A percentile compares a stretch with the other conserved stretches of the same genome.
Conservation (phyloP, 2,329 filamentous ascomycete genomes). For the Scedosporium boydii region DNA sequence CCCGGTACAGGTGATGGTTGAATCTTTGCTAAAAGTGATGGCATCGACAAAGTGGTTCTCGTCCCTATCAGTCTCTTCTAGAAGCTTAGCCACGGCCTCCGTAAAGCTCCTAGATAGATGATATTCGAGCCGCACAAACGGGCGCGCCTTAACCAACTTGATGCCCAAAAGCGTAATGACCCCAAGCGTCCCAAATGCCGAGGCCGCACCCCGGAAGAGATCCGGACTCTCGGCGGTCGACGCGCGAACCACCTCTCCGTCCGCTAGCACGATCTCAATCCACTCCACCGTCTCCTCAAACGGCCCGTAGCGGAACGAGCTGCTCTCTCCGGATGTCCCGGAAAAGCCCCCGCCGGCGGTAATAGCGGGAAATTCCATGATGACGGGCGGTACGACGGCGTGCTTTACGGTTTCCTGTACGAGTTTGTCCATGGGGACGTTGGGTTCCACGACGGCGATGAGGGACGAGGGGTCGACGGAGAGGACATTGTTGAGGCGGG, state of each 20-base stretch:
- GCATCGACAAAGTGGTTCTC: constrained; percentile 58
- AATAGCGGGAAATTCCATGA: constrained; percentile 66
- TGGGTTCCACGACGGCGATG: constrained; percentile 59
- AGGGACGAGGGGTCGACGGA: constrained; percentile 41
- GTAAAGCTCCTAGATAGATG: constrained; percentile 30
- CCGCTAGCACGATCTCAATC: constrained; percentile 56
- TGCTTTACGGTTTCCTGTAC: constrained; percentile 46
- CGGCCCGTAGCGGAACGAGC: constrained; percentile 56
- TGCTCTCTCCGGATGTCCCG: constrained; percentile 59
- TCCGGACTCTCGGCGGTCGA: constrained; percentile 46
- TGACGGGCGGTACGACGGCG: constrained; percentile 52
- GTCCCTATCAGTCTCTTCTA: constrained; percentile 27
- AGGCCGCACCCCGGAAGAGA: constrained; percentile 55
- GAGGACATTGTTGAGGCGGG: constrained; percentile 52
- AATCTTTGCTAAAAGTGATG: constrained; percentile 48
- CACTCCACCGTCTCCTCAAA: constrained; percentile 53
- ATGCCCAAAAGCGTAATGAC: constrained; percentile 56
- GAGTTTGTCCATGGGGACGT: constrained; percentile 58
- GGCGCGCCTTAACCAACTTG: constrained; percentile 42
- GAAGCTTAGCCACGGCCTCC: constrained; percentile 32
- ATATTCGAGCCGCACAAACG: constrained; percentile 50
- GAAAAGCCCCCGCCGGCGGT: constrained; percentile 60
- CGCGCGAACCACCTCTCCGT: constrained; percentile 45
- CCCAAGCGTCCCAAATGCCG: constrained; percentile 58
- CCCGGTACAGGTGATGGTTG: constrained; percentile 53